Evolutionary conservation across 768 basidiomycete genomes (phyloP).

Genomic region (Lactifluus subvellereus): DNA sequence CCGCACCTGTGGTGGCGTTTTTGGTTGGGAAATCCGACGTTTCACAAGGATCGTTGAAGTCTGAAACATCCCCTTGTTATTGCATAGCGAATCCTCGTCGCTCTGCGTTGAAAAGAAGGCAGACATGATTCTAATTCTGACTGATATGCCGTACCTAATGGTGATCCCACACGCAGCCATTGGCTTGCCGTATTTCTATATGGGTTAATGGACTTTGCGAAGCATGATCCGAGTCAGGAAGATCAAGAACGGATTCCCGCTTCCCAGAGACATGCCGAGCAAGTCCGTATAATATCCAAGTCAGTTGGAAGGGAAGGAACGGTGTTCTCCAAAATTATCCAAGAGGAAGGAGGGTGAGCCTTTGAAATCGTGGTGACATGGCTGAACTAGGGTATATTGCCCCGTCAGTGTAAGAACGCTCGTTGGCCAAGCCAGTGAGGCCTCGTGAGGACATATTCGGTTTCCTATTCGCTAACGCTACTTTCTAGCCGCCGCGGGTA

Average conservation of each 20-base stretch:
- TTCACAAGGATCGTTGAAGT: neutral
- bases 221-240: neutral
- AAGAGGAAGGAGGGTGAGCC: neutral
- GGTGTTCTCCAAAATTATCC: neutral
- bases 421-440: neutral
- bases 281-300: neutral
- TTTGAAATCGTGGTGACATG: neutral
- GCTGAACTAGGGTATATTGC: neutral
- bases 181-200: neutral
- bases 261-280: slow-evolving; percentile 6
- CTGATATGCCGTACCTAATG: neutral
- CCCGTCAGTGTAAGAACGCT: neutral
- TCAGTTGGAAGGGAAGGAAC: neutral
- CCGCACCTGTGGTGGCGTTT: neutral
- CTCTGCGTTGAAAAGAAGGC: neutral
- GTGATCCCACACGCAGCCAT: neutral
- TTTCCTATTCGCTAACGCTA: neutral
- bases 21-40: neutral
- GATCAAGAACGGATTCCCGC: neutral
- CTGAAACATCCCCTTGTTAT: neutral
- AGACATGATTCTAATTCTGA: neutral
- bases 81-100: neutral
- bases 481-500: slow-evolving; percentile 3
- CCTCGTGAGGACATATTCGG: neutral
- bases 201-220: neutral